phyloP scores from a whole-genome alignment of 2,329 filamentous ascomycete genomes.

The Nannizzia gypsea region DNA sequence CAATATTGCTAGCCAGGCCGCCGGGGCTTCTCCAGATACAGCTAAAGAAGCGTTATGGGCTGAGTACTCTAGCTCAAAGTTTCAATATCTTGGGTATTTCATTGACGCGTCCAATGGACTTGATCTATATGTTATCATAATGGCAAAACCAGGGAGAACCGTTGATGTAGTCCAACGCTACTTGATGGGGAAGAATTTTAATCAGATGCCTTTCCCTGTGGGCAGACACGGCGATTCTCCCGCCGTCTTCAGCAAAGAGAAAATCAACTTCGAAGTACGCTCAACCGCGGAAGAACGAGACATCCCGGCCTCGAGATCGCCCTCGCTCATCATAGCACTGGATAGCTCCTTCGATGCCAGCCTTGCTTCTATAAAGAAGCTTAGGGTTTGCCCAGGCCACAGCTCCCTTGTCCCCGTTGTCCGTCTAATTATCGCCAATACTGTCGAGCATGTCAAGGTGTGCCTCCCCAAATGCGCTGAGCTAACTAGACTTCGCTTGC shows the following conservation, averaged over 20 bases:
- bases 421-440: slow-evolving; percentile 35
- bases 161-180: slow-evolving; percentile 33
- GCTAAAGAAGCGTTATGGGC: slow-evolving; percentile 34
- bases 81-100: slow-evolving; percentile 33
- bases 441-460: slow-evolving; percentile 35
- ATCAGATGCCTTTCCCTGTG: slow-evolving; percentile 13
- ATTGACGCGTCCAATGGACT: slow-evolving; percentile 25
- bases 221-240: slow-evolving; percentile 19
- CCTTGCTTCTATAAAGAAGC: slow-evolving; percentile 17
- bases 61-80: slow-evolving; percentile 38
- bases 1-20: slow-evolving; percentile 31
- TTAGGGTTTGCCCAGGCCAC: slow-evolving; percentile 14
- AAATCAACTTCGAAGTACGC: slow-evolving; percentile 28
- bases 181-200: slow-evolving; percentile 26
- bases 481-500: slow-evolving; percentile 23
- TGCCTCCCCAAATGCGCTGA: slow-evolving; percentile 31
- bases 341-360: slow-evolving; percentile 34
- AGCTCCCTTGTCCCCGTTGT: slow-evolving; percentile 32
- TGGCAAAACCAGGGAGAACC: slow-evolving; percentile 26
- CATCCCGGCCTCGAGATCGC: slow-evolving; percentile 24
- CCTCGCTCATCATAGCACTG: slow-evolving; percentile 33
- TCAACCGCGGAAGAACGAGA: slow-evolving; percentile 22
- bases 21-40: slow-evolving; percentile 23
- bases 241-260: slow-evolving; percentile 27
- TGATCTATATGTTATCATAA: slow-evolving; percentile 32